These are phyloP conservation scores for Singerocomus inundabilis DNA, from an alignment of 1,284 basidiomycete genomes.

Conservation along the genomic window DNA sequence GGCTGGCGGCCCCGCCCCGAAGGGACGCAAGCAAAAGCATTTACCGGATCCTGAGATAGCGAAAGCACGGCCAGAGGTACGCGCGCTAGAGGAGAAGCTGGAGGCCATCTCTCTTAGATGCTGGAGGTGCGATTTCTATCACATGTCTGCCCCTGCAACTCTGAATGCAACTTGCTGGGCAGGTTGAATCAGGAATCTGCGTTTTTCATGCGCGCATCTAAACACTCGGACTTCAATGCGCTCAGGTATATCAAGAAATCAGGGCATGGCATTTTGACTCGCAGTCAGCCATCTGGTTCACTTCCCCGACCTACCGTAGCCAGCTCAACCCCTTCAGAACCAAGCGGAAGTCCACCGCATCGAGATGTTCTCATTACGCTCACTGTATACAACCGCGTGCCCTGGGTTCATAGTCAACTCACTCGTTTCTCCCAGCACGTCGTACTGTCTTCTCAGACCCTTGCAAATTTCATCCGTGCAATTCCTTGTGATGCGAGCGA, in stretches of 20 bases:
- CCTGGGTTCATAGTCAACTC: constrained; percentile 61
- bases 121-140: constrained; percentile 48
- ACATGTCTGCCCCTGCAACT: neutral
- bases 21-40: constrained; percentile 45
- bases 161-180: neutral
- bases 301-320: neutral
- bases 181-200: constrained; percentile 55
- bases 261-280: constrained; percentile 19
- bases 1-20: constrained; percentile 40
- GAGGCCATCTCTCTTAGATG: constrained; percentile 50
- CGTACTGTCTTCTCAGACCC: constrained; percentile 65
- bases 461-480: constrained; percentile 60
- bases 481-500: constrained; percentile 66
- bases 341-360: constrained; percentile 9
- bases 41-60: constrained; percentile 33
- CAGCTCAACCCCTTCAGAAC: neutral
- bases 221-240: constrained; percentile 64
- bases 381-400: constrained; percentile 56
- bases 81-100: constrained; percentile 46
- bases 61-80: constrained; percentile 41
- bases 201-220: constrained; percentile 61
- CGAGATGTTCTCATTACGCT: constrained; percentile 54
- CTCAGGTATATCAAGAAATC: constrained; percentile 39
- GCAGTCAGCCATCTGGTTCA: constrained; percentile 14
- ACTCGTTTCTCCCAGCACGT: constrained; percentile 65